Percentiles rank a stretch among this genome's conserved stretches.
Conservation (phyloP, 805 yeast species). For the Candida sonorensis region DNA sequence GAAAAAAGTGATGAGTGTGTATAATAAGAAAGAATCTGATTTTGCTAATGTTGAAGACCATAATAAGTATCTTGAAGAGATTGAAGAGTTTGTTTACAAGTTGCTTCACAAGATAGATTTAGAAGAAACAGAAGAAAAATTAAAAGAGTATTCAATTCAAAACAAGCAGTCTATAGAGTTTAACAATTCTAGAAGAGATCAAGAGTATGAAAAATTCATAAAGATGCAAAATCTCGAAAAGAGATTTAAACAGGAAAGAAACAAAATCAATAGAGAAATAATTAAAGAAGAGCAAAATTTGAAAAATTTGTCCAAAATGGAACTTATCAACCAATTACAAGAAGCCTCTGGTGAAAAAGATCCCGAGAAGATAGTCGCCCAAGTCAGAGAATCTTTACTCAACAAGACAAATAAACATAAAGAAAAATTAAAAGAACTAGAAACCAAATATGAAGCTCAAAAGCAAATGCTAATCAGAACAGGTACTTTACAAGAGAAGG, state of each 20-base stretch:
- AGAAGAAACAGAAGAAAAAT: conserved; percentile 58
- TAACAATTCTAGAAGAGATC: conserved; percentile 66
- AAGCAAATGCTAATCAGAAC: conserved; percentile 21
- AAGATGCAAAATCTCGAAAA: conserved; percentile 62
- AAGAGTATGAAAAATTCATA: conserved; percentile 60
- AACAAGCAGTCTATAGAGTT: conserved; percentile 72
- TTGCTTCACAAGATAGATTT: conserved; percentile 63
- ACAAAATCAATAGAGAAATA: conserved; percentile 56
- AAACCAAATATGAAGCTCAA: conserved; percentile 21
- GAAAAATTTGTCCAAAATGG: conserved; percentile 41
- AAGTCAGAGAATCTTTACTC: conserved; percentile 45
- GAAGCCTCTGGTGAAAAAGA: conserved; percentile 27
- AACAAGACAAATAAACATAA: conserved; percentile 63
- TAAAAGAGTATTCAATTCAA: conserved; percentile 61
- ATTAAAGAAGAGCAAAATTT: conserved; percentile 41
- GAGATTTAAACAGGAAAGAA: conserved; percentile 61
- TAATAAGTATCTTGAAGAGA: conserved; percentile 75
- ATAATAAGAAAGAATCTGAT: conserved; percentile 74
- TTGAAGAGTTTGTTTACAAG: conserved; percentile 77
- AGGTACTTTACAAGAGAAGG: conserved; percentile 23
- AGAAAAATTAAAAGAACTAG: conserved; percentile 42
- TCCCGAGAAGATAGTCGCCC: conserved; percentile 40
- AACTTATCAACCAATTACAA: conserved; percentile 46
- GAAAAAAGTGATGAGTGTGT: conserved; percentile 65
- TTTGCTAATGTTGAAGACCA: conserved; percentile 54